Conservation (phyloP, 179 eudicot species). For the Amaranthus tricolor region DNA sequence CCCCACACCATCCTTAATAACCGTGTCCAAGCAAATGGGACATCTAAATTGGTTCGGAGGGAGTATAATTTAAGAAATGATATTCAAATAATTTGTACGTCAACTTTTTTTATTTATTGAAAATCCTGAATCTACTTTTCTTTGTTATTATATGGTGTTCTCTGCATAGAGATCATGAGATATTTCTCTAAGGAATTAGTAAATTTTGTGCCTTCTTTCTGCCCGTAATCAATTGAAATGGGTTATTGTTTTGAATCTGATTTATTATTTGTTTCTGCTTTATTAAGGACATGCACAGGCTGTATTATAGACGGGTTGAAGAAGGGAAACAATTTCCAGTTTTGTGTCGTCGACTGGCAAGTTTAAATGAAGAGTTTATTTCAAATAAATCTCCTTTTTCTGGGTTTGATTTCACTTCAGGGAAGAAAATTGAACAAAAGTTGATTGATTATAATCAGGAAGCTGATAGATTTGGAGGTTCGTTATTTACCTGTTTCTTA, state of each 20-base stretch:
- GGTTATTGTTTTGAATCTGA: slow-evolving; percentile 15
- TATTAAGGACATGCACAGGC: slow-evolving; percentile 61
- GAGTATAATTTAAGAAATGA: not conserved
- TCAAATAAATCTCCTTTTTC: slow-evolving; percentile 78
- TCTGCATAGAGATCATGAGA: not conserved
- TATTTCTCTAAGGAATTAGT: not conserved
- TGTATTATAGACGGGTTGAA: slow-evolving; percentile 84
- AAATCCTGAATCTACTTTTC: not conserved
- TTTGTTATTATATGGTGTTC: not conserved
- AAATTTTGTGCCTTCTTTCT: not conserved
- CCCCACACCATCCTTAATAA: no score
- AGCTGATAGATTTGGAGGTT: slow-evolving; percentile 96
- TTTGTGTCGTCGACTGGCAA: slow-evolving; percentile 80
- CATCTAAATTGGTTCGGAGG: no score
- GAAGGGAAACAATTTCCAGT: slow-evolving; percentile 94
- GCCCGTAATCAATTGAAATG: not conserved
- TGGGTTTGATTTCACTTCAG: slow-evolving; percentile 89
- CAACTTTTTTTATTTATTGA: not conserved
- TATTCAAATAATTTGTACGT: no score
- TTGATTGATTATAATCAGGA: slow-evolving; percentile 87
- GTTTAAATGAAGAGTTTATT: slow-evolving; percentile 81
- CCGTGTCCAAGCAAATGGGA: no score
- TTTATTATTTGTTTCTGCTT: slow-evolving; percentile 22
- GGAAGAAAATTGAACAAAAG: slow-evolving; percentile 81
- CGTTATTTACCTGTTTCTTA: not conserved